A percentile compares a stretch with the other conserved stretches of the same genome.
Conservation (phyloP, 2,329 filamentous ascomycete species). For the Verticillium klebahnii region DNA sequence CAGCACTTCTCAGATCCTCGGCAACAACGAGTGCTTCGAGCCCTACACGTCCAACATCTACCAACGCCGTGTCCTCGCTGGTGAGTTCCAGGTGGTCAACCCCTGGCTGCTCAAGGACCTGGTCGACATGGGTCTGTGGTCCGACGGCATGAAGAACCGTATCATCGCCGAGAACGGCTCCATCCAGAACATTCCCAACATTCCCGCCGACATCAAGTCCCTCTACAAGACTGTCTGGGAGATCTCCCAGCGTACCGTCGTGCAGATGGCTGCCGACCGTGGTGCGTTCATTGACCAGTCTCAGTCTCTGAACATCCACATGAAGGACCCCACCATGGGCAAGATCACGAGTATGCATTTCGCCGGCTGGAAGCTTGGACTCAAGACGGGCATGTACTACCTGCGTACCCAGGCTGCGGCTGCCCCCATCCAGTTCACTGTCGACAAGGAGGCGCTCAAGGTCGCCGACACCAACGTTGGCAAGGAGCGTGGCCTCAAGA, state of each 20-base stretch:
- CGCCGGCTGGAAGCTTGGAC: constrained; percentile 95
- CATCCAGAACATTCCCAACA: constrained; percentile 95
- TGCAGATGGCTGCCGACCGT: constrained; percentile 97
- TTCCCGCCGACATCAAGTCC: constrained; percentile 90
- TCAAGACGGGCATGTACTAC: constrained; percentile 99
- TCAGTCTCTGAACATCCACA: constrained; percentile 98
- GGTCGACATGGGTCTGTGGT: constrained; percentile 97
- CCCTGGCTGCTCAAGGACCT: constrained; percentile 98
- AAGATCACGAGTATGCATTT: constrained; percentile 99
- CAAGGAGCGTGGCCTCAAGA: constrained; percentile 61
- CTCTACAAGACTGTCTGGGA: constrained; percentile 99
- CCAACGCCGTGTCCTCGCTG: constrained; percentile 93
- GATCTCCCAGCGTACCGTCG: constrained; percentile 90
- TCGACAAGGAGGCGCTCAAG: constrained; percentile 92
- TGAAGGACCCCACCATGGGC: constrained; percentile 99
- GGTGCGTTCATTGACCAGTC: constrained; percentile 99
- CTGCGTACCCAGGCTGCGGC: constrained; percentile 95
- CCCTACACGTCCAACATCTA: constrained; percentile 99
- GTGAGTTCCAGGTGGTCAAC: constrained; percentile 99
- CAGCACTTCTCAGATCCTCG: constrained; percentile 93
- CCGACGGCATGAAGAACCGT: constrained; percentile 99
- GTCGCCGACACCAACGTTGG: constrained; percentile 77
- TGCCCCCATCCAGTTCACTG: constrained; percentile 97
- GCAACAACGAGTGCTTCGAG: constrained; percentile 99
- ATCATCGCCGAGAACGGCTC: constrained; percentile 97